Conservation (phyloP, 805 yeast genomes). For the Jamesozyma hellenica region DNA sequence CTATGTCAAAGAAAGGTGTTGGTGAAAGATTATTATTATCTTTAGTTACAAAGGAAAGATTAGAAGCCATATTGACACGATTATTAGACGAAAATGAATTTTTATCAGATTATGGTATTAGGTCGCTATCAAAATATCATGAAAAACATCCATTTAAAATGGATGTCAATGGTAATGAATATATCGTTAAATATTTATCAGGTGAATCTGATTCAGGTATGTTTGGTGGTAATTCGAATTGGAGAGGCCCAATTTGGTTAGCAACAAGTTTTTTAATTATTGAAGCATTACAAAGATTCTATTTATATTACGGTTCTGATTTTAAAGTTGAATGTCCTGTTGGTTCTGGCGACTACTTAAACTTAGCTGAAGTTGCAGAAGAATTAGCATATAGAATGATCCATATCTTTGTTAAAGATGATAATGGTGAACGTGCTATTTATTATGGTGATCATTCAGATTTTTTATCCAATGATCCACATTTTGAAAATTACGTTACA, state of each 20-base stretch:
- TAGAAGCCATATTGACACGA: conserved; percentile 61
- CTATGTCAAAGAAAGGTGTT: conserved; percentile 72
- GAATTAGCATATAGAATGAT: conserved; percentile 81
- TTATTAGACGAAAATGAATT: conserved; percentile 84
- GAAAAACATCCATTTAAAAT: conserved; percentile 75
- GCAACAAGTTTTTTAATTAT: conserved; percentile 81
- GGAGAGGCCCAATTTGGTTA: conserved; percentile 98
- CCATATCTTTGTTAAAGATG: conserved; percentile 62
- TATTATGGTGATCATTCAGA: conserved; percentile 58
- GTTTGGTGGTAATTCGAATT: conserved; percentile 93
- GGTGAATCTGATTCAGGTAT: conserved; percentile 88
- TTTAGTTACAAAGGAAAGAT: conserved; percentile 70
- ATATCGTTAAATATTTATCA: conserved; percentile 64
- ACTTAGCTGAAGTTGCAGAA: conserved; percentile 84
- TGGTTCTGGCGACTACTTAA: conserved; percentile 67
- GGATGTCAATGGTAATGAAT: conserved; percentile 70
- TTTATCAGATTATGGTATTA: conserved; percentile 73
- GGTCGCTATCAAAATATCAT: conserved; percentile 82
- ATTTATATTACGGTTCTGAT: conserved; percentile 77
- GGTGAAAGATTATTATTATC: conserved; percentile 76
- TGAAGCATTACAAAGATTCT: conserved; percentile 81
- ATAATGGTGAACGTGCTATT: conserved; percentile 61
- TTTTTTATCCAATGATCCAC: conserved; percentile 51
- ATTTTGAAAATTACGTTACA: conserved; percentile 66
- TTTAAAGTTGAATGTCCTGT: conserved; percentile 86